Evolutionary conservation across 2,329 filamentous ascomycete genomes (phyloP), one percentile per base, ranked within the genome.

Genomic region (Allantophomopsis cytisporea): DNA sequence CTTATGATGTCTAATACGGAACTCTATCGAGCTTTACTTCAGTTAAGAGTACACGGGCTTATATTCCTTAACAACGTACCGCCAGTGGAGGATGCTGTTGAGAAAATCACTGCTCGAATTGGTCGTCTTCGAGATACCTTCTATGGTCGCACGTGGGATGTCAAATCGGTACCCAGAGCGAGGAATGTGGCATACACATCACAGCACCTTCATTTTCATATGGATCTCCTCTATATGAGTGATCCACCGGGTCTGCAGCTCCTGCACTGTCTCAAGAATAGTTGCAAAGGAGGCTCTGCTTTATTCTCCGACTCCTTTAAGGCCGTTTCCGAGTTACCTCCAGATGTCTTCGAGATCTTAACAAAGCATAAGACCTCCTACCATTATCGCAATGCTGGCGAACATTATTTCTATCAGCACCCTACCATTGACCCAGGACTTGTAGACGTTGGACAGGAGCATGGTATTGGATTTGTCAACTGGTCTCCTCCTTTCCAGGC

Each of bases 181-280:
- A 87, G 89, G 54, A 96, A 96, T 55, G 83, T 95, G 4, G 89
- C 91, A 8, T 87, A 96, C 61, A 95, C 89, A 1, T 80, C 73
- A 52, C 71, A 80, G 37, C 80, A 79, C 52, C 75, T 96, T 1
- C 84, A 83, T 13, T 77, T 95, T 36, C 91, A 98, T 62, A 91
- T 94, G 74, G 91, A 96, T 56, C 70, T 96, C 32, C 69, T 95
- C 40, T 96, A 96, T 61, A 80, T 91, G 60, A 63, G 71, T 12
- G 73, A 84, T 38, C 77, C 84, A 2, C 89, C 89, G 0, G 76
- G 80, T 23, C 74, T 91, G 38, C 89, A 98, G 59, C 65, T 96
- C 17, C 73, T 96, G 4, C 91, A 96, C 61, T 95, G 87, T 53
- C 68, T 96, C 33, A 73, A 82, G 45, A 94, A 93, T 51, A 80